Evolutionary conservation across 192 early-diverging fungal genomes (phyloP).

Genomic region (Mortierella antarctica): DNA sequence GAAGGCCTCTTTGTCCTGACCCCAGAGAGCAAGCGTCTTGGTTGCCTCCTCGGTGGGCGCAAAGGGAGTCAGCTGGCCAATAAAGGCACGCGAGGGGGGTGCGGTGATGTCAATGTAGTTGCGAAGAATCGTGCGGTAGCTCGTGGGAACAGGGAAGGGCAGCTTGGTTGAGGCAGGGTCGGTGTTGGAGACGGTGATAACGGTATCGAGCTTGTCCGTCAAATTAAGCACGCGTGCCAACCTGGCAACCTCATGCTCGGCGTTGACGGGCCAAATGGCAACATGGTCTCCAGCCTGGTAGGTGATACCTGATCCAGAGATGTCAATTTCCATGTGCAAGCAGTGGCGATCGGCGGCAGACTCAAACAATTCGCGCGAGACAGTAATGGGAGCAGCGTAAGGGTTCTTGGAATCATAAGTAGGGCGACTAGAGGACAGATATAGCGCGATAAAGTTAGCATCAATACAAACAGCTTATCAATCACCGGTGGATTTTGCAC

Average conservation of each 20-base stretch:
- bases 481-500: conserved; percentile 3
- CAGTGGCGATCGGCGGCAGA: conserved; percentile 79
- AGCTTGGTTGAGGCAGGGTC: conserved; percentile 81
- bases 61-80: conserved; percentile 70
- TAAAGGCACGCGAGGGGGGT: conserved; percentile 75
- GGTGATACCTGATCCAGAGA: conserved; percentile 79
- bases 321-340: conserved; percentile 94
- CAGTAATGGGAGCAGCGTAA: conserved; percentile 74
- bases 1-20: conserved; percentile 77
- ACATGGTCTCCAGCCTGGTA: conserved; percentile 97
- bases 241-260: conserved; percentile 77
- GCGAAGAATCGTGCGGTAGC: conserved; percentile 87
- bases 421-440: conserved; percentile 36
- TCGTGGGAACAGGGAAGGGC: conserved; percentile 90
- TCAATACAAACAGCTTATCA: conserved; percentile 7
- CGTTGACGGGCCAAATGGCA: conserved; percentile 91
- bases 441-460: conserved; percentile 14
- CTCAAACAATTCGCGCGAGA: conserved; percentile 74
- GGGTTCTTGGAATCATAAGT: conserved; percentile 92
- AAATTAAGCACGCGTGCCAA: conserved; percentile 73
- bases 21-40: conserved; percentile 63
- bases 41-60: conserved; percentile 66
- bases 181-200: conserved; percentile 76
- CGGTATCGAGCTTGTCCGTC: conserved; percentile 71
- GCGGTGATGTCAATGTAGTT: conserved; percentile 92